Base-by-base conservation (phyloP, 1,284 basidiomycete genomes). In the Tetrapyrgos nigripes region DNA sequence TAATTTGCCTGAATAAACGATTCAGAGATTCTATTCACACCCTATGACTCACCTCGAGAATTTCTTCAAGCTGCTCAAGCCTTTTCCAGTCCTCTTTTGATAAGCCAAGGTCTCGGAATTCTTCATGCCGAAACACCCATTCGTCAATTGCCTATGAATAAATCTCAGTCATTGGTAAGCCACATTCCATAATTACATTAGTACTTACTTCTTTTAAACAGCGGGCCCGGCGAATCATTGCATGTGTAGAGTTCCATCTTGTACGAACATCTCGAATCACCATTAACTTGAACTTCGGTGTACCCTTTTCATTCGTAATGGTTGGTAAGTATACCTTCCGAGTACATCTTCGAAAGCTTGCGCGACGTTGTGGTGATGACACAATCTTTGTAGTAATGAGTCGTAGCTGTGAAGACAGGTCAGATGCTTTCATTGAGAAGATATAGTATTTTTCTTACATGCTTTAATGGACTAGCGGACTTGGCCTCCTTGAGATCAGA, bases 11-110 rank as follows among this genome's bases (percentile, higher is more conserved):
- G 31, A 33, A 14, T 33, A 8, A 33, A 33, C 8, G 14, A 33
- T 14, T 14, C 8, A 14, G 31, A 14, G 14, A 33, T 33, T 8
- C 8, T 8, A 33, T 33, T 33, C 8, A 33, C 14, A 33, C n/a
- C n/a, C n/a, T n/a, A n/a, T 14, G 14, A 33, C 31, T 33, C 35
- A 65, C 65, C 62, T 66, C 53, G 4, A 66, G 57, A 19, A 64
- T 17, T 27, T 51, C 31, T 5, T 56, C 58, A 27, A 66, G 44
- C 48, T 57, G 24, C 23, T 53, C 45, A 4, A 66, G 52, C 6
- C 46, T 11, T 21, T 52, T 33, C 63, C 64, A 66, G 13, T 66
- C 63, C 46, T 52, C 50, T 26, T 26, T 28, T 21, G 19, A 13
- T 49, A 9, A 60, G 31, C n/a, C 40, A 19, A 19, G 62, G 44